These are phyloP conservation scores for Populus alba DNA, from an alignment of 345 rosid genomes.

Conservation along the genomic window DNA sequence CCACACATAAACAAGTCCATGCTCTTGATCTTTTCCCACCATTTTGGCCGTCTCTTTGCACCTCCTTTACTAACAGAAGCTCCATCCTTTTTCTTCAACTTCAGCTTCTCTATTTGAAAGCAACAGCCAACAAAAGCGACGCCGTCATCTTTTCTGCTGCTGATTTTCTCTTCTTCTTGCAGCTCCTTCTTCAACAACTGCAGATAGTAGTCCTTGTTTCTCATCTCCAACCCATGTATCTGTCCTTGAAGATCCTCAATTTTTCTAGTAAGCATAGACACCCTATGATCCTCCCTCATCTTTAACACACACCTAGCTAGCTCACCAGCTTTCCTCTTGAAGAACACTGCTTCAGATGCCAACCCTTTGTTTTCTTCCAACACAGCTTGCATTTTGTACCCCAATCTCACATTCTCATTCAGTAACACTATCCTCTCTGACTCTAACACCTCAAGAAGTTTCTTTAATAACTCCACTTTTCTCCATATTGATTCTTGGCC, in stretches of 20 bases:
- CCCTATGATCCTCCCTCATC: conserved; percentile 68
- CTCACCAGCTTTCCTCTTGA: conserved; percentile 61
- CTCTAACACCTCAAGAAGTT: conserved; percentile 60
- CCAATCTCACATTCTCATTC: conserved; percentile 55
- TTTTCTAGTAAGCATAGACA: conserved; percentile 43
- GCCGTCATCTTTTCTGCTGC: neutral
- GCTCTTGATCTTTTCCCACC: conserved; percentile 44
- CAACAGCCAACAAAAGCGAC: conserved; percentile 18
- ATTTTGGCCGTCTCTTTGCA: neutral
- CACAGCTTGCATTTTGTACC: conserved; percentile 39
- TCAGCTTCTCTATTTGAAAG: conserved; percentile 19
- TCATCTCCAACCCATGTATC: conserved; percentile 50
- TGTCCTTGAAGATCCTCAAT: conserved; percentile 44
- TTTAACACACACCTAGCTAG: conserved; percentile 52
- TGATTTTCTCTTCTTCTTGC: neutral
- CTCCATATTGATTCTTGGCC: conserved; percentile 33
- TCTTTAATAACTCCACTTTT: conserved; percentile 59
- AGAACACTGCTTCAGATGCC: conserved; percentile 45
- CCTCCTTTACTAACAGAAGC: neutral
- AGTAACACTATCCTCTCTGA: conserved; percentile 57
- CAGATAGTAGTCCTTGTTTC: conserved; percentile 41
- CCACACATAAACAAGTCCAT: conserved; percentile 34
- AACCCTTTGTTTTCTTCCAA: conserved; percentile 53
- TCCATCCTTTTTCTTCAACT: conserved; percentile 9
- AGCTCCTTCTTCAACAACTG: conserved; percentile 18